Evolutionary conservation across 352 stramenopile species (phyloP).

Genomic region (Stramenopiles sp.): DNA sequence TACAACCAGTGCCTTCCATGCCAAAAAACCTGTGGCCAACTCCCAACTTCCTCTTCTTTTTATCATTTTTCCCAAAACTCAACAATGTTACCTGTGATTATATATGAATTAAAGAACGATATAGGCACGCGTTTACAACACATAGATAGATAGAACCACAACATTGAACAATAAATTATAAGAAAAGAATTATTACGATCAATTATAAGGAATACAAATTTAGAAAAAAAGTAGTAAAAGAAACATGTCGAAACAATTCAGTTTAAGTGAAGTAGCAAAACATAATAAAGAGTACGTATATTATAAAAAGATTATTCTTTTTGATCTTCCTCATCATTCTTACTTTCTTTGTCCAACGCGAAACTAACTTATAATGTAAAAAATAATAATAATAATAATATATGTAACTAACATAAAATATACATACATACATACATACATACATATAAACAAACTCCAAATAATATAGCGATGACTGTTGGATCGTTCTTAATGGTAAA

Average conservation of each 20-base stretch:
- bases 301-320: no score
- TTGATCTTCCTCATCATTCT: no score
- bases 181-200: not conserved
- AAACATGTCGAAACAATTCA: not conserved
- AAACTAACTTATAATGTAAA: not conserved
- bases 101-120: no score
- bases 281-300: not conserved
- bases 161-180: not conserved
- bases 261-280: not conserved
- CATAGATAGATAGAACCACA: no score
- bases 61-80: no score
- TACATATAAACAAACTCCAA: not conserved
- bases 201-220: not conserved
- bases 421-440: not conserved
- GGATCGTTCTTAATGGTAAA: conserved; percentile 54
- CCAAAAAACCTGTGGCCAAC: no score
- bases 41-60: no score
- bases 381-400: conserved; percentile 5
- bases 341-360: not conserved
- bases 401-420: not conserved
- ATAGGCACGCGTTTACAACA: no score
- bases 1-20: no score
- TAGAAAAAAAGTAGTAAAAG: not conserved
- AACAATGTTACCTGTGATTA: no score
- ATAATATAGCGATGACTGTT: conserved; percentile 37